Evolutionary conservation across 768 basidiomycete species (phyloP).

Genomic region (Russula ochroleuca): DNA sequence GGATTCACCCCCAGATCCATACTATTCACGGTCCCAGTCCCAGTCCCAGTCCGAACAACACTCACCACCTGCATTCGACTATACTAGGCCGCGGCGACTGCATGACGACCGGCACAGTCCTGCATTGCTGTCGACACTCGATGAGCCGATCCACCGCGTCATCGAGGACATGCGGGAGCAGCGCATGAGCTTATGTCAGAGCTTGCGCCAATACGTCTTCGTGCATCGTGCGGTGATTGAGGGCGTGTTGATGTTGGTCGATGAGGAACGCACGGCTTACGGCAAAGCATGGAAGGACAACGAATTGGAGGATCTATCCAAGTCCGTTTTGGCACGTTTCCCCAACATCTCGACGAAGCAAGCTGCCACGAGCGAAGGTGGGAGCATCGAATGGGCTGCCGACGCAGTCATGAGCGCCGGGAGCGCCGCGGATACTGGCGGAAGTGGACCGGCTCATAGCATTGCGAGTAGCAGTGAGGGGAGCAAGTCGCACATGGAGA

Average conservation of each 20-base stretch:
- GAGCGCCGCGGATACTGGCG: background rate
- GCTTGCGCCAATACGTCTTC: slow-evolving; percentile 90
- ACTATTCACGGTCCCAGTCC: slow-evolving; percentile 19
- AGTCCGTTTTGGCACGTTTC: slow-evolving; percentile 26
- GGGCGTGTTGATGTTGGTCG: slow-evolving; percentile 70
- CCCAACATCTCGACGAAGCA: background rate
- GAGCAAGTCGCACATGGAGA: slow-evolving; percentile 12
- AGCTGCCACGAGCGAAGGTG: slow-evolving; percentile 15
- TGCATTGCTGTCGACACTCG: slow-evolving; percentile 54
- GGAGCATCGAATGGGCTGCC: slow-evolving; percentile 5
- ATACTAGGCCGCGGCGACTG: slow-evolving; percentile 58
- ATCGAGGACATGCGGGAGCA: slow-evolving; percentile 95
- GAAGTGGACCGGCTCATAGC: background rate
- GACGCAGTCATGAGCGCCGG: background rate
- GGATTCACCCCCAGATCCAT: slow-evolving; percentile 18
- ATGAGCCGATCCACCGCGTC: slow-evolving; percentile 75
- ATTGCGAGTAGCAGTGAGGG: background rate
- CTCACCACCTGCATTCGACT: slow-evolving; percentile 42
- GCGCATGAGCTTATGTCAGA: slow-evolving; percentile 95
- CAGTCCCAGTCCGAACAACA: slow-evolving; percentile 14
- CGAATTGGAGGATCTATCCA: slow-evolving; percentile 26
- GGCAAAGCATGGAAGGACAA: slow-evolving; percentile 28
- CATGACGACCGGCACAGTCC: slow-evolving; percentile 51
- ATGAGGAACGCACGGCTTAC: slow-evolving; percentile 55
- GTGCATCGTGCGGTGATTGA: slow-evolving; percentile 83